Conservation (phyloP, 2,329 filamentous ascomycete genomes). For the Pseudofabraea citricarpa region DNA sequence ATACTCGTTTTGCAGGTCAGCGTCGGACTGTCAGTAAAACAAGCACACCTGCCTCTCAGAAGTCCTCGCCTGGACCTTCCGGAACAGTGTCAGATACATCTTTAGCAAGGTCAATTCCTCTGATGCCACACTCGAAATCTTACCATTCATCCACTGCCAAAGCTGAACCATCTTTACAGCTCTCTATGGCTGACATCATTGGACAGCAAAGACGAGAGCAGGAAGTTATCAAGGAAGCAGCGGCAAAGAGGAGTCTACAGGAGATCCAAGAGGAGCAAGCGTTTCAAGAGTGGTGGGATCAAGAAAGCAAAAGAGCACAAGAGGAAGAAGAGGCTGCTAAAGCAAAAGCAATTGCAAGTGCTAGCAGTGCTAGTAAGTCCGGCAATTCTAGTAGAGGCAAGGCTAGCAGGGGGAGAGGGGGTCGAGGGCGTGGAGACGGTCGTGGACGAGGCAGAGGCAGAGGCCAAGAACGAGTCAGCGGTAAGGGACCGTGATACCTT, state of each 20-base stretch:
- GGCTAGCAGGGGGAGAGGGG: constrained; percentile 11
- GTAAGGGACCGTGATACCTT: background rate
- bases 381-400: constrained; percentile 14
- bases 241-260: constrained; percentile 81
- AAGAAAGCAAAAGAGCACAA: constrained; percentile 69
- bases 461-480: constrained; percentile 3
- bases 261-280: constrained; percentile 97
- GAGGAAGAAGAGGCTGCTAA: constrained; percentile 34
- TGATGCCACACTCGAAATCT: constrained; percentile 56
- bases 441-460: constrained; percentile 9
- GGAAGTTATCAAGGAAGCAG: constrained; percentile 73
- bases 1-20: constrained; percentile 59
- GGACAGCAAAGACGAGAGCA: constrained; percentile 83
- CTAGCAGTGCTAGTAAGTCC: constrained; percentile 16
- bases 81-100: constrained; percentile 8
- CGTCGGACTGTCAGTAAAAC: constrained; percentile 14
- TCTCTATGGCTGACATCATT: constrained; percentile 85
- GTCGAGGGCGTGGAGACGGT: constrained; percentile 11
- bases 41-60: constrained; percentile 10
- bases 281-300: constrained; percentile 96
- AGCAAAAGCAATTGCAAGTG: constrained; percentile 14
- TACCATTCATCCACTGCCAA: constrained; percentile 55
- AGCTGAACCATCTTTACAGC: constrained; percentile 58
- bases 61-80: constrained; percentile 10
- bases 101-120: constrained; percentile 28